phyloP scores from a whole-genome alignment of 208 protist species.

The Acanthamoeba culbertsoni region DNA sequence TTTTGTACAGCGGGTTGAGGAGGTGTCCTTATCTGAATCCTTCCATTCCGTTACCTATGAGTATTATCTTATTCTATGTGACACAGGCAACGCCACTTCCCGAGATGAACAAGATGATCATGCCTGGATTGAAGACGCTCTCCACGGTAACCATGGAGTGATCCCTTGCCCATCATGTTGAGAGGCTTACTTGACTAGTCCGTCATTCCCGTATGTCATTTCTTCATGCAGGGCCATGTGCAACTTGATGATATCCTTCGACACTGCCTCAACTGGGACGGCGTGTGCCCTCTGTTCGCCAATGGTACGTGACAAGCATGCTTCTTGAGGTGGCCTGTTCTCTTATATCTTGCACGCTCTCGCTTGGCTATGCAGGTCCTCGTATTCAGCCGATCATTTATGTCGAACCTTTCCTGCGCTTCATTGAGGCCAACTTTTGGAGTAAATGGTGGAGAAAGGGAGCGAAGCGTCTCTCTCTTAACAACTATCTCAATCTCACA shows the following conservation, averaged over 20 bases:
- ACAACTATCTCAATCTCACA: slow-evolving; percentile 18
- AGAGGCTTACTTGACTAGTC: background rate
- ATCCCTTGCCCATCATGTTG: background rate
- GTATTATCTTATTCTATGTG: background rate
- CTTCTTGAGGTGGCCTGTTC: background rate
- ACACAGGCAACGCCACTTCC: background rate
- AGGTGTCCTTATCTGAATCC: background rate
- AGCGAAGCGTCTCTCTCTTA: background rate
- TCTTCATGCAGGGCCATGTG: slow-evolving; percentile 27
- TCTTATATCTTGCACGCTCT: background rate
- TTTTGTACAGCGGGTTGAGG: background rate
- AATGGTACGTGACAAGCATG: background rate
- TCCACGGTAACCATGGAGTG: background rate
- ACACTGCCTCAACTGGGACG: slow-evolving; percentile 54
- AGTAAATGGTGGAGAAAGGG: slow-evolving; percentile 23
- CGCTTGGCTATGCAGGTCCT: background rate
- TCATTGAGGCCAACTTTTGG: slow-evolving; percentile 46
- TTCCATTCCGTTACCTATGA: background rate
- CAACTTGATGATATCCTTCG: background rate
- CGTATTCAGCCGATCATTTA: slow-evolving; percentile 50
- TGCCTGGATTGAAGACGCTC: background rate
- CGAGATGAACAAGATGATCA: background rate
- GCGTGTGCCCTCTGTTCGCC: slow-evolving; percentile 11
- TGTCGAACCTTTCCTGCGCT: slow-evolving; percentile 22
- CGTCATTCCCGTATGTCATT: background rate